phyloP scores from a whole-genome alignment of 805 yeast species.

The Sugiyamaella americana region DNA sequence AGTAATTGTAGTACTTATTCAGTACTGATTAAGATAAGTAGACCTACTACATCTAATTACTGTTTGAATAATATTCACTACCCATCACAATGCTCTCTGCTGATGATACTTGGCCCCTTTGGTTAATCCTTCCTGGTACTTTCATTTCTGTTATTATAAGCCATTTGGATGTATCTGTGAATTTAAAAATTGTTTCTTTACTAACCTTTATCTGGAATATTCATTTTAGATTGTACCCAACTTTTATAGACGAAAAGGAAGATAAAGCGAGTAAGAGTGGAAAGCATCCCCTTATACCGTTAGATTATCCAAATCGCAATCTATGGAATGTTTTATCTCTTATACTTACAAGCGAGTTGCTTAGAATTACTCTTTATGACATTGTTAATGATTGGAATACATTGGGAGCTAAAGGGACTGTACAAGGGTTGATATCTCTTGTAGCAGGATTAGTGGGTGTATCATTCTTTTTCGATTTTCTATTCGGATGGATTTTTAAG shows the following conservation, averaged over 20 bases:
- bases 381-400: neutral
- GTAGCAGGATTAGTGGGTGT: neutral
- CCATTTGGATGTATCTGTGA: conserved; percentile 6
- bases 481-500: neutral
- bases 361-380: neutral
- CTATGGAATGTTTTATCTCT: neutral
- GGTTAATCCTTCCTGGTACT: conserved; percentile 3
- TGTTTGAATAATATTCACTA: too few relatives aligned
- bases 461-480: neutral
- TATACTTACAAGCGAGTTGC: neutral
- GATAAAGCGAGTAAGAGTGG: neutral
- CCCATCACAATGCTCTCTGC: conserved; percentile 3
- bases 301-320: neutral
- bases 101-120: conserved; percentile 14
- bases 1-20: too few relatives aligned
- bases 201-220: conserved; percentile 11
- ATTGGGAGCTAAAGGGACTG: neutral
- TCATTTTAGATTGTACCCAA: conserved; percentile 9
- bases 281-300: neutral
- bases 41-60: too few relatives aligned
- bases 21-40: too few relatives aligned
- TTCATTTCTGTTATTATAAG: neutral
- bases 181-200: conserved; percentile 8
- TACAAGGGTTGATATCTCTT: conserved; percentile 1
- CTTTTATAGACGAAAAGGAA: conserved; percentile 2